Evolutionary conservation across 169 alveolate species (phyloP).

Genomic region (Plasmodium fragile): DNA sequence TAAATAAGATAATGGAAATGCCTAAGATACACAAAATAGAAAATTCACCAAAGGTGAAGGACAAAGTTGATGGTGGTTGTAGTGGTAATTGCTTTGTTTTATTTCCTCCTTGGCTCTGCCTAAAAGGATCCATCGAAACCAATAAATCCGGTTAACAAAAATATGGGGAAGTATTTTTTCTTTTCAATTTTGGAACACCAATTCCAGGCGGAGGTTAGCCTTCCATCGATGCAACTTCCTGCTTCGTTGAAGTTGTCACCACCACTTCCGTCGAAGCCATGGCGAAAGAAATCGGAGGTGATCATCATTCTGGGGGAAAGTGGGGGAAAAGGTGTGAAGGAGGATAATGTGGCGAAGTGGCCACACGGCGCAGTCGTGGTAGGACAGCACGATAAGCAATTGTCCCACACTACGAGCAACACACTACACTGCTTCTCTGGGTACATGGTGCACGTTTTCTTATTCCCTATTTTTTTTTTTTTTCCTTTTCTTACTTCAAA

Average conservation of each 20-base stretch:
- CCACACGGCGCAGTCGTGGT: not conserved
- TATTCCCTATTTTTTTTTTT: not conserved
- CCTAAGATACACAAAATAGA: not conserved
- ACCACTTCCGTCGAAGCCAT: constrained; percentile 96
- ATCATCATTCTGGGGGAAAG: constrained; percentile 83
- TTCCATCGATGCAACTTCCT: constrained; percentile 96
- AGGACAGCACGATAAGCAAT: not conserved
- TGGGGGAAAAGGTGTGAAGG: not conserved
- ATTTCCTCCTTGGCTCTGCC: not conserved
- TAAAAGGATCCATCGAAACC: constrained; percentile 93
- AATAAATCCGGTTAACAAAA: constrained; percentile 93
- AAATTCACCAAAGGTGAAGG: not conserved
- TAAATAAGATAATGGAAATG: not conserved
- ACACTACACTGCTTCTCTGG: not conserved
- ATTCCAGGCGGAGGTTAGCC: constrained; percentile 95
- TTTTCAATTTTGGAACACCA: constrained; percentile 94
- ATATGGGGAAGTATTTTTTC: constrained; percentile 92
- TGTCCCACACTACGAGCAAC: not conserved
- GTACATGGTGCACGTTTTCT: not conserved
- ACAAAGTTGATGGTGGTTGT: not conserved
- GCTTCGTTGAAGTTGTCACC: constrained; percentile 96
- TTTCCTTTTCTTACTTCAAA: constrained; percentile 75
- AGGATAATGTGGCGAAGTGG: not conserved
- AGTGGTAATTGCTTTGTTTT: not conserved
- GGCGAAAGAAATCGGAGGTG: constrained; percentile 93